Evolutionary conservation across 1,139 yeast species (phyloP).

Genomic region (Sugiyamaella castrensis): DNA sequence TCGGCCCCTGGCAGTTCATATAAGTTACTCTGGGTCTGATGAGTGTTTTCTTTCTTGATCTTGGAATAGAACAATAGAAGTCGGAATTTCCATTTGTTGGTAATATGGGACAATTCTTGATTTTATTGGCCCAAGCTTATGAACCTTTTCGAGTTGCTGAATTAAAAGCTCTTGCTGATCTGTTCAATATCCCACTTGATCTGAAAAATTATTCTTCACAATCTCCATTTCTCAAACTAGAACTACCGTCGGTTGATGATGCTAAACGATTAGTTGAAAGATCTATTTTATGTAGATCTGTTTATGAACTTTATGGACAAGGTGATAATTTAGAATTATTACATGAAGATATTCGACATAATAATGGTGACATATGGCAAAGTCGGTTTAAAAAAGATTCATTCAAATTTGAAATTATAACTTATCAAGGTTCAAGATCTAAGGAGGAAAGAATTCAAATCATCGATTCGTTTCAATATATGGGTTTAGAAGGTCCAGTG

Average conservation of each 20-base stretch:
- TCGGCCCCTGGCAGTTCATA: too few species aligned
- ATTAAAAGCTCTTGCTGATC: slow-evolving; percentile 74
- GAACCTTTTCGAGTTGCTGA: slow-evolving; percentile 79
- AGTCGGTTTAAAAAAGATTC: slow-evolving; percentile 24
- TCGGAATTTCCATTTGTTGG: neutral
- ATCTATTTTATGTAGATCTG: slow-evolving; percentile 67
- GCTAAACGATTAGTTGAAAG: slow-evolving; percentile 65
- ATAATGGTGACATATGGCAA: slow-evolving; percentile 2
- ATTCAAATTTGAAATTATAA: slow-evolving; percentile 79
- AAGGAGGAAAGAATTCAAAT: slow-evolving; percentile 54
- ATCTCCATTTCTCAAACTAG: slow-evolving; percentile 68
- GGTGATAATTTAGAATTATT: slow-evolving; percentile 57
- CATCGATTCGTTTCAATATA: slow-evolving; percentile 69
- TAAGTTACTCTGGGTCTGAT: too few species aligned
- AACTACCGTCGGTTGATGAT: slow-evolving; percentile 58
- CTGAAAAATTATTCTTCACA: slow-evolving; percentile 55
- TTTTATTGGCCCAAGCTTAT: slow-evolving; percentile 82
- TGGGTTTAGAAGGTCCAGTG: slow-evolving; percentile 75
- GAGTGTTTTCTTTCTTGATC: too few species aligned
- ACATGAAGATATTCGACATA: slow-evolving; percentile 49
- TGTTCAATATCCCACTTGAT: slow-evolving; percentile 56
- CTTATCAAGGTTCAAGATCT: slow-evolving; percentile 66
- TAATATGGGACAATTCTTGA: slow-evolving; percentile 45
- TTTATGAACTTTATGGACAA: slow-evolving; percentile 83
- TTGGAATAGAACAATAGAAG: neutral